Conservation (phyloP, 768 basidiomycete genomes). For the Kwoniella dendrophila region DNA sequence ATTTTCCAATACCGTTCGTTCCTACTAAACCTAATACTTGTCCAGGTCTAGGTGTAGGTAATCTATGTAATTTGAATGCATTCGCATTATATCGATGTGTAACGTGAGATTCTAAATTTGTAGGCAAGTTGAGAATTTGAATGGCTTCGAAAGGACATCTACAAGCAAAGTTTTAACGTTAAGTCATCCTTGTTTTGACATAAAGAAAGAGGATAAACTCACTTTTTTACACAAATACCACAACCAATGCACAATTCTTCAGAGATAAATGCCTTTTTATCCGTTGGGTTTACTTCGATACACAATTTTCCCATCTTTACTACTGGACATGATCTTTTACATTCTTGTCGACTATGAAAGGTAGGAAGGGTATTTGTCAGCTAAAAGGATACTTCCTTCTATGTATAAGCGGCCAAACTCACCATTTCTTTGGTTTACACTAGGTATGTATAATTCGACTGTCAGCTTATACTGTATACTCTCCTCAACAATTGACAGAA, state of each 20-base stretch:
- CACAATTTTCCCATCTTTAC: conserved; percentile 99
- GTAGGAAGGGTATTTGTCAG: too few species aligned
- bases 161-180: neutral
- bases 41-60: conserved; percentile 94
- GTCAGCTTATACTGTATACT: conserved; percentile 56
- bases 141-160: conserved; percentile 99
- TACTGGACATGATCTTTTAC: conserved; percentile 97
- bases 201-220: conserved; percentile 56
- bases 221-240: conserved; percentile 99
- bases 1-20: conserved; percentile 99
- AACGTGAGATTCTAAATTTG: conserved; percentile 91
- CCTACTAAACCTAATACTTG: conserved; percentile 99
- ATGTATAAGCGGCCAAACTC: neutral
- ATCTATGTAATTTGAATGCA: conserved; percentile 96
- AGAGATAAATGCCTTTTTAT: conserved; percentile 98
- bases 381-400: too few species aligned
- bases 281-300: conserved; percentile 93
- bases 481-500: neutral
- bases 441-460: conserved; percentile 45
- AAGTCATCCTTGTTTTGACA: too few species aligned
- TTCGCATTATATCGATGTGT: conserved; percentile 99
- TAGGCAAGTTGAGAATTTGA: conserved; percentile 96
- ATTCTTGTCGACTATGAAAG: conserved; percentile 71
- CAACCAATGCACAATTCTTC: conserved; percentile 99
- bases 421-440: conserved; percentile 85